Evolutionary conservation across 805 yeast genomes (phyloP).

Genomic region (Blastobotrys attinorum): DNA sequence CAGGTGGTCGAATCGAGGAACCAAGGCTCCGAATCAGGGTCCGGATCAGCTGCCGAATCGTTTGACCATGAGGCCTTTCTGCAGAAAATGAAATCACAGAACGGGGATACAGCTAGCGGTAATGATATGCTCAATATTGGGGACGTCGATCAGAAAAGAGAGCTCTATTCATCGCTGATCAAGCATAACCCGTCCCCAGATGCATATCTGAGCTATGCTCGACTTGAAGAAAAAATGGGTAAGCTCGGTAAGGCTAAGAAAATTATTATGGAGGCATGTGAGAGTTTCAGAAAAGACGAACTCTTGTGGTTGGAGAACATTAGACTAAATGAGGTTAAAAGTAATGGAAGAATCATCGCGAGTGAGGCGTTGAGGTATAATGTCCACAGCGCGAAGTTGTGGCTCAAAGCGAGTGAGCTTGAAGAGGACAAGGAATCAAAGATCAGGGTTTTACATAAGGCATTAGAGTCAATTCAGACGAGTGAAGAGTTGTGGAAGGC

Average conservation of each 20-base stretch:
- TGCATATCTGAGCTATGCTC: slow-evolving; percentile 83
- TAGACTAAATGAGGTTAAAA: slow-evolving; percentile 43
- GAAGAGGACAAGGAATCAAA: slow-evolving; percentile 52
- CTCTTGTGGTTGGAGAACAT: slow-evolving; percentile 80
- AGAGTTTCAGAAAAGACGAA: slow-evolving; percentile 54
- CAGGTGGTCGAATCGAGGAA: slow-evolving; percentile 19
- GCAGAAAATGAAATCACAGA: slow-evolving; percentile 30
- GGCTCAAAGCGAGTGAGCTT: slow-evolving; percentile 64
- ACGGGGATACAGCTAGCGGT: not conserved
- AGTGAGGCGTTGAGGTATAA: slow-evolving; percentile 57
- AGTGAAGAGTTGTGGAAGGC: slow-evolving; percentile 60
- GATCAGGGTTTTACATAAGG: slow-evolving; percentile 57
- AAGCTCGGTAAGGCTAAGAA: slow-evolving; percentile 49
- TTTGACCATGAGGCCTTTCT: slow-evolving; percentile 37
- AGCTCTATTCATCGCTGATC: slow-evolving; percentile 58
- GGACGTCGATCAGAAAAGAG: slow-evolving; percentile 51
- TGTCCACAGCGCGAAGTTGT: slow-evolving; percentile 50
- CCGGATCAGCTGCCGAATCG: slow-evolving; percentile 9
- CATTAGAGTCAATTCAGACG: slow-evolving; percentile 55
- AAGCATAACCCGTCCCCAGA: slow-evolving; percentile 68
- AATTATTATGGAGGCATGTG: slow-evolving; percentile 69
- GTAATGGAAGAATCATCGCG: slow-evolving; percentile 49
- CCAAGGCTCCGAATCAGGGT: slow-evolving; percentile 4
- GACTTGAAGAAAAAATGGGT: slow-evolving; percentile 54
- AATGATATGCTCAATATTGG: slow-evolving; percentile 35